These are phyloP conservation scores for Sungouiella blattae DNA, from an alignment of 805 yeast species.

Conservation along the genomic window DNA sequence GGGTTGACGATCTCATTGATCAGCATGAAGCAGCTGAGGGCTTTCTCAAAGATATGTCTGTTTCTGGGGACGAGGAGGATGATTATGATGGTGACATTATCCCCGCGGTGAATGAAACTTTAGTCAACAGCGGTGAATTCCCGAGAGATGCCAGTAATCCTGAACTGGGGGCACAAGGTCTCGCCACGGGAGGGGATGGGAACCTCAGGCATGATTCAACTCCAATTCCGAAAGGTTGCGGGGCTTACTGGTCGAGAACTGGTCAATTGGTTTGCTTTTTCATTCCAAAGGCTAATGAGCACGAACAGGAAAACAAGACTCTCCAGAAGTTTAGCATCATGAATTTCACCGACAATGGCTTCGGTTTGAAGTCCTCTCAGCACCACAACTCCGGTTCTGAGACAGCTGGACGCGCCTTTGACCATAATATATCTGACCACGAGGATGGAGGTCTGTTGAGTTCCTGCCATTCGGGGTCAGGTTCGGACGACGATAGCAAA, in stretches of 20 bases:
- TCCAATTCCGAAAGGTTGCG: slow-evolving; percentile 91
- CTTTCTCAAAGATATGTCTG: slow-evolving; percentile 18
- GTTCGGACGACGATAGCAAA: slow-evolving; percentile 10
- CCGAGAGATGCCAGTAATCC: neutral
- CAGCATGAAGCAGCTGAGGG: slow-evolving; percentile 29
- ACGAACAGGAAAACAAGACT: slow-evolving; percentile 33
- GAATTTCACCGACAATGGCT: slow-evolving; percentile 48
- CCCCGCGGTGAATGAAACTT: slow-evolving; percentile 37
- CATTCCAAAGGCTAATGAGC: slow-evolving; percentile 45
- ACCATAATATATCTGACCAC: neutral
- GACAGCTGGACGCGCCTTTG: neutral
- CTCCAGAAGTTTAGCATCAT: slow-evolving; percentile 46
- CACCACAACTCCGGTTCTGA: slow-evolving; percentile 4
- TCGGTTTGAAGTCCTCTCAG: slow-evolving; percentile 29
- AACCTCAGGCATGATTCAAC: slow-evolving; percentile 54
- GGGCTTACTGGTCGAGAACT: slow-evolving; percentile 79
- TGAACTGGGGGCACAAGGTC: neutral
- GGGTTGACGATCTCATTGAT: slow-evolving; percentile 41
- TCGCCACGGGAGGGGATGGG: neutral
- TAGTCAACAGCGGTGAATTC: slow-evolving; percentile 7
- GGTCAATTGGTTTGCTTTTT: slow-evolving; percentile 84
- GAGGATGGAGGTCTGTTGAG: slow-evolving; percentile 1
- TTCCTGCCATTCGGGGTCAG: slow-evolving; percentile 14
- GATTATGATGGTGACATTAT: slow-evolving; percentile 28
- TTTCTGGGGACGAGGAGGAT: slow-evolving; percentile 24